A percentile compares a stretch with the other conserved stretches of the same genome.
These are phyloP conservation scores for Ogataea pignaliae DNA, from an alignment of 805 yeast species.

Conservation along the genomic window DNA sequence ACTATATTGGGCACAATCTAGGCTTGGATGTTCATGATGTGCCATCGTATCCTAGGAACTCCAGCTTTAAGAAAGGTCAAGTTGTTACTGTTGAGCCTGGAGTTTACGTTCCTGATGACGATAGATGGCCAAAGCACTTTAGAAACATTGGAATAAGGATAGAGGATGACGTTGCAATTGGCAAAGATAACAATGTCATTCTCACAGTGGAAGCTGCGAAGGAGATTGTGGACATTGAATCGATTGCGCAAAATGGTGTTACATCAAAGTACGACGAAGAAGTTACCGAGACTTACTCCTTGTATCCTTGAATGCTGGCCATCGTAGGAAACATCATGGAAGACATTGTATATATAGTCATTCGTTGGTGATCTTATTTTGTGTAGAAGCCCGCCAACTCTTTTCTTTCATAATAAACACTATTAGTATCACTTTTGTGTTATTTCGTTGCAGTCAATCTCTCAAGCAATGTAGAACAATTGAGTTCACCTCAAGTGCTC, in stretches of 20 bases:
- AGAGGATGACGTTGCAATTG: slow-evolving; percentile 89
- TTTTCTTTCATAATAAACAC: too few species aligned
- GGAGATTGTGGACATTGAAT: slow-evolving; percentile 79
- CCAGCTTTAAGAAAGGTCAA: slow-evolving; percentile 58
- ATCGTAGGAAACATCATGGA: neutral
- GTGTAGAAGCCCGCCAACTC: neutral
- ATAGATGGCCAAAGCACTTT: slow-evolving; percentile 71
- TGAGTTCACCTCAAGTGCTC: slow-evolving; percentile 16
- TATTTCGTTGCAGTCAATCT: slow-evolving; percentile 1
- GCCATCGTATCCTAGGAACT: slow-evolving; percentile 57
- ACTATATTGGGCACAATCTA: slow-evolving; percentile 90
- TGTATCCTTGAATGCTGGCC: slow-evolving; percentile 8
- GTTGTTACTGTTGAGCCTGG: slow-evolving; percentile 97
- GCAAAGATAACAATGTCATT: slow-evolving; percentile 47
- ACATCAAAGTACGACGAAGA: slow-evolving; percentile 42
- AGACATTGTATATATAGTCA: neutral
- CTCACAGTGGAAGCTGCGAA: slow-evolving; percentile 82
- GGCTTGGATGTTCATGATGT: slow-evolving; percentile 90
- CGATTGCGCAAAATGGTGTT: slow-evolving; percentile 55
- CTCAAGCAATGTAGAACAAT: slow-evolving; percentile 11
- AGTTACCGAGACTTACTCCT: slow-evolving; percentile 28
- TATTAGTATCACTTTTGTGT: too few species aligned
- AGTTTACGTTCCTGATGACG: slow-evolving; percentile 74
- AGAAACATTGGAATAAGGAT: slow-evolving; percentile 90
- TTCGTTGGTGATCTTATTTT: too few species aligned